phyloP scores from a whole-genome alignment of 2,329 filamentous ascomycete species.

The Berkeleyomyces rouxiae region DNA sequence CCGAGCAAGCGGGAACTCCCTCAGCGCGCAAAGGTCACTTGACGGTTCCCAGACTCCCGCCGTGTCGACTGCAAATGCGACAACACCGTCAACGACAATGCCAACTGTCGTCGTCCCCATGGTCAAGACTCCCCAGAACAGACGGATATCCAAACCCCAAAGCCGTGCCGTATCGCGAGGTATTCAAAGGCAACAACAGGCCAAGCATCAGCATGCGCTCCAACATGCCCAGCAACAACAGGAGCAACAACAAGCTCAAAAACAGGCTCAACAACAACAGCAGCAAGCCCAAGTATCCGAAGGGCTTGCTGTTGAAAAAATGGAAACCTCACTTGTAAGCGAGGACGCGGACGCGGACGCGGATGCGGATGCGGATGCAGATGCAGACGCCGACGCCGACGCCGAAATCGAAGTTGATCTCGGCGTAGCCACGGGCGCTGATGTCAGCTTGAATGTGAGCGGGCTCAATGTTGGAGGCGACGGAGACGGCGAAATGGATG shows the following conservation, averaged over 20 bases:
- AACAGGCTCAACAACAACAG: conserved; percentile 18
- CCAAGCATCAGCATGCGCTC: conserved; percentile 14
- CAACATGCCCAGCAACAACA: conserved; percentile 17
- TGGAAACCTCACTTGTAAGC: conserved; percentile 23
- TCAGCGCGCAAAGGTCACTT: conserved; percentile 34
- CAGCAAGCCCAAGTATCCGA: conserved; percentile 13
- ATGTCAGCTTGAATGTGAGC: conserved; percentile 17
- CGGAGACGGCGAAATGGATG: conserved; percentile 14
- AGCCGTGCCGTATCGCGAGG: conserved; percentile 12
- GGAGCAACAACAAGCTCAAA: conserved; percentile 21
- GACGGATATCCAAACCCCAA: conserved; percentile 14
- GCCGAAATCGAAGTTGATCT: conserved; percentile 21
- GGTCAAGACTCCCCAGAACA: conserved; percentile 7
- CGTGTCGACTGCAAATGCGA: not conserved
- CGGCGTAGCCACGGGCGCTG: conserved; percentile 13
- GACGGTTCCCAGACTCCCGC: conserved; percentile 19
- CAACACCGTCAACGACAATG: conserved; percentile 8
- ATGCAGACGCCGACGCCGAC: conserved; percentile 24
- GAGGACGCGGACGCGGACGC: conserved; percentile 27
- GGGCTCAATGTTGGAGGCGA: conserved; percentile 2
- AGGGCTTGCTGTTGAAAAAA: conserved; percentile 17
- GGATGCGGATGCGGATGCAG: conserved; percentile 15
- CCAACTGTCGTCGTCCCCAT: conserved; percentile 14
- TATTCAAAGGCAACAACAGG: conserved; percentile 14
- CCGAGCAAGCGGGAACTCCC: conserved; percentile 27